Percentiles rank a stretch among this genome's conserved stretches.
Evolutionary conservation across 768 basidiomycete genomes (phyloP).

Genomic region (Suillus decipiens): DNA sequence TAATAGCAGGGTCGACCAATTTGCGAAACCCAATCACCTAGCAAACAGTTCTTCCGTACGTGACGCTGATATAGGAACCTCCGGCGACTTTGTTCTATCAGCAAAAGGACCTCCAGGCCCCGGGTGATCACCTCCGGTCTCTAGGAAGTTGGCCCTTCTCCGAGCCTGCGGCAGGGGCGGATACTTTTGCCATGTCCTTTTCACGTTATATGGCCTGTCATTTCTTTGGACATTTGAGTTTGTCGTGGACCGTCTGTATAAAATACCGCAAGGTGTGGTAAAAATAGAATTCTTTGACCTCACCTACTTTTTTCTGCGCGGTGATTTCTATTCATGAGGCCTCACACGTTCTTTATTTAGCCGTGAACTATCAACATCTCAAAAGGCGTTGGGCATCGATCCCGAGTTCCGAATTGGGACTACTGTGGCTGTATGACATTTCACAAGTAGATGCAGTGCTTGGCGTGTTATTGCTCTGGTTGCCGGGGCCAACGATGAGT

Average conservation of each 20-base stretch:
- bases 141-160: too few relatives aligned
- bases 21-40: too few relatives aligned
- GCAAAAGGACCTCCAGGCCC: too few relatives aligned
- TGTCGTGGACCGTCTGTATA: conserved; percentile 10
- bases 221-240: conserved; percentile 2
- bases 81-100: too few relatives aligned
- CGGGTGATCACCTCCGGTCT: too few relatives aligned
- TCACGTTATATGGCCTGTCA: conserved; percentile 13
- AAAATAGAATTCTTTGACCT: not conserved
- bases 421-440: conserved; percentile 50
- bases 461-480: conserved; percentile 49
- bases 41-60: too few relatives aligned
- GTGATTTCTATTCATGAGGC: not conserved
- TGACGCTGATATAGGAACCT: too few relatives aligned
- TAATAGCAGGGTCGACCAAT: too few relatives aligned
- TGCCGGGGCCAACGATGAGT: conserved; percentile 46
- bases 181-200: too few relatives aligned
- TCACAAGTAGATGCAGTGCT: conserved; percentile 37
- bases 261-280: not conserved
- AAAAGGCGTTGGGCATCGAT: conserved; percentile 35
- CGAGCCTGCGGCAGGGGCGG: too few relatives aligned
- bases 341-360: conserved; percentile 23
- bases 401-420: conserved; percentile 53
- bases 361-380: conserved; percentile 53
- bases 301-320: not conserved